A percentile compares a stretch with the other conserved stretches of the same genome.
phyloP scores from a whole-genome alignment of 78 protist genomes.

The Planoprotostelium fungivorum region DNA sequence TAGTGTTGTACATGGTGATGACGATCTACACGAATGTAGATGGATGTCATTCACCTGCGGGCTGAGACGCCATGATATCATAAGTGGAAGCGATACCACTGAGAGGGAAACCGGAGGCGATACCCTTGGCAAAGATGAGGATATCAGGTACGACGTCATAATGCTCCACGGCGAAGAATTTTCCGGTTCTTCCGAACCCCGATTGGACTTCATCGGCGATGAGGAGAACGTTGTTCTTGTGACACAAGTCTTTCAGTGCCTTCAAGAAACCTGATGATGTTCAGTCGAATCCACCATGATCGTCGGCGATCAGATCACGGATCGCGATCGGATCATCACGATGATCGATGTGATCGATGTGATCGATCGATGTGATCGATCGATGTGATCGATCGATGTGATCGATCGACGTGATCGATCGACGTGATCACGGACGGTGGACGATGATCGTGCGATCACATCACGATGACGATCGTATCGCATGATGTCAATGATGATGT shows the following conservation, averaged over 20 bases:
- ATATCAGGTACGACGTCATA: slow-evolving; percentile 11
- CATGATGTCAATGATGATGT: too few species aligned
- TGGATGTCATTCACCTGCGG: not conserved
- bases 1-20: too few species aligned
- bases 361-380: too few species aligned
- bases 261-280: slow-evolving; percentile 33
- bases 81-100: slow-evolving; percentile 11
- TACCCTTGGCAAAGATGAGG: slow-evolving; percentile 37
- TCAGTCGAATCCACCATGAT: not conserved
- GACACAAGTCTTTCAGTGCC: slow-evolving; percentile 19
- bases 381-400: too few species aligned
- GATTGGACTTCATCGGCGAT: slow-evolving; percentile 71
- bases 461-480: too few species aligned
- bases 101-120: slow-evolving; percentile 71
- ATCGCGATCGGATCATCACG: too few species aligned
- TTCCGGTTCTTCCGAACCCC: slow-evolving; percentile 84
- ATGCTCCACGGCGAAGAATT: slow-evolving; percentile 61
- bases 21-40: too few species aligned
- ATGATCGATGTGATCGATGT: too few species aligned
- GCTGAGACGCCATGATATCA: slow-evolving; percentile 8
- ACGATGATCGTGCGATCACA: too few species aligned
- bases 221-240: slow-evolving; percentile 35
- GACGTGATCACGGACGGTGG: too few species aligned
- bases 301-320: too few species aligned
- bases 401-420: too few species aligned